Conservation (phyloP, 805 yeast species). For the Schwanniomyces sp. region DNA sequence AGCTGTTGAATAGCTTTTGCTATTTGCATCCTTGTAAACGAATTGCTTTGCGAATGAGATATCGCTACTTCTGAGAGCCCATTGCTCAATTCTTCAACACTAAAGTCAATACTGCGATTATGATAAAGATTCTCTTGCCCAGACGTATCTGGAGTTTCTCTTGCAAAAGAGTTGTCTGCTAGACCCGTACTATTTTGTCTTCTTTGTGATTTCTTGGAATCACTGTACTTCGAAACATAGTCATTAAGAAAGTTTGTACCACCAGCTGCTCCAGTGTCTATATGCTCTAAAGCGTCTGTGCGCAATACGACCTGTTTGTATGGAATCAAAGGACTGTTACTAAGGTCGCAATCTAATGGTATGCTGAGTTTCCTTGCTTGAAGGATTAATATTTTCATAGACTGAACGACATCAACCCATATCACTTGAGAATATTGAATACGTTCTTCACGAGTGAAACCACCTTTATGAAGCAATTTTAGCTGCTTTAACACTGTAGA, state of each 20-base stretch:
- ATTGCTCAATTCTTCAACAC: constrained; percentile 8
- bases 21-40: constrained; percentile 45
- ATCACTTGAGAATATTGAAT: constrained; percentile 80
- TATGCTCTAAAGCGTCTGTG: constrained; percentile 58
- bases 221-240: constrained; percentile 62
- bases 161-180: constrained; percentile 20
- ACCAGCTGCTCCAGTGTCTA: constrained; percentile 68
- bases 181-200: constrained; percentile 55
- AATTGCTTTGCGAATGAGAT: constrained; percentile 9
- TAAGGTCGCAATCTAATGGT: constrained; percentile 62
- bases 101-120: constrained; percentile 7
- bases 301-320: constrained; percentile 52
- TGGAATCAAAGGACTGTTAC: constrained; percentile 42
- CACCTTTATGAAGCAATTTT: constrained; percentile 80
- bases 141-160: constrained; percentile 7
- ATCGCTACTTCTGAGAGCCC: constrained; percentile 12
- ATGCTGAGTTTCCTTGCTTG: constrained; percentile 71
- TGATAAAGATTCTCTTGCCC: not conserved
- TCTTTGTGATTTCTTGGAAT: constrained; percentile 51
- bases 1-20: constrained; percentile 68
- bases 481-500: constrained; percentile 90
- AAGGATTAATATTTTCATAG: constrained; percentile 74
- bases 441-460: constrained; percentile 79
- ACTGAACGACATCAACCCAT: constrained; percentile 88
- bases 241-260: constrained; percentile 63